These are phyloP conservation scores for Microthlaspi erraticum DNA, from an alignment of 345 rosid species.

Conservation along the genomic window DNA sequence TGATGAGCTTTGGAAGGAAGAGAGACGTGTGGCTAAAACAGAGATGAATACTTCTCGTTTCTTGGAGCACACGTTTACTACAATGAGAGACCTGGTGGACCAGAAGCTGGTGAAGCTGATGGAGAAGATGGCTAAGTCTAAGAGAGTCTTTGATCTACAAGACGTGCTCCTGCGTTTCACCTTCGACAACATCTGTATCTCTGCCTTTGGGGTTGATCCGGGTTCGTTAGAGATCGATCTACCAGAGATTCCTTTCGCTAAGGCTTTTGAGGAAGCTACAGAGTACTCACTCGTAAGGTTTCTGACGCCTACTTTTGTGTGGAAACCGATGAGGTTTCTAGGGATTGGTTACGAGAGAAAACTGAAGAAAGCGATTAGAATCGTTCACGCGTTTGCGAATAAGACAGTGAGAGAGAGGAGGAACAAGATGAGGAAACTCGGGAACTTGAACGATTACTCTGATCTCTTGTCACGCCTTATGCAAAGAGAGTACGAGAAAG, in stretches of 20 bases:
- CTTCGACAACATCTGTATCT: constrained; percentile 70
- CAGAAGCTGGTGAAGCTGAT: constrained; percentile 59
- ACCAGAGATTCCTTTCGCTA: constrained; percentile 71
- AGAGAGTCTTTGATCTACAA: constrained; percentile 66
- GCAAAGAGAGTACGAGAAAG: constrained; percentile 47
- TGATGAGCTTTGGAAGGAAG: constrained; percentile 64
- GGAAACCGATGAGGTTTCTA: constrained; percentile 73
- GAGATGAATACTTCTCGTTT: constrained; percentile 74
- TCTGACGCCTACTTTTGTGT: constrained; percentile 63
- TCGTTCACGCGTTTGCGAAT: constrained; percentile 69
- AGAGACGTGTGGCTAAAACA: constrained; percentile 52
- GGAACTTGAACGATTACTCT: constrained; percentile 46
- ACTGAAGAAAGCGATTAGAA: constrained; percentile 57
- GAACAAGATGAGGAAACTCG: constrained; percentile 35
- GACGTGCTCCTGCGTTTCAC: constrained; percentile 78
- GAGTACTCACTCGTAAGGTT: constrained; percentile 65
- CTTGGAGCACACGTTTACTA: constrained; percentile 49
- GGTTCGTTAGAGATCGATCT: constrained; percentile 61
- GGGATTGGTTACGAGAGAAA: constrained; percentile 63
- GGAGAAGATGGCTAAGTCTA: constrained; percentile 46
- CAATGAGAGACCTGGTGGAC: constrained; percentile 60
- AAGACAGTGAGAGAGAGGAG: constrained; percentile 53
- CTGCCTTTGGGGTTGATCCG: constrained; percentile 76
- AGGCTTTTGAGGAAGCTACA: constrained; percentile 82
- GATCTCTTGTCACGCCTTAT: constrained; percentile 73